phyloP scores from a whole-genome alignment of 352 stramenopile genomes.

The Phytophthora tubulina region DNA sequence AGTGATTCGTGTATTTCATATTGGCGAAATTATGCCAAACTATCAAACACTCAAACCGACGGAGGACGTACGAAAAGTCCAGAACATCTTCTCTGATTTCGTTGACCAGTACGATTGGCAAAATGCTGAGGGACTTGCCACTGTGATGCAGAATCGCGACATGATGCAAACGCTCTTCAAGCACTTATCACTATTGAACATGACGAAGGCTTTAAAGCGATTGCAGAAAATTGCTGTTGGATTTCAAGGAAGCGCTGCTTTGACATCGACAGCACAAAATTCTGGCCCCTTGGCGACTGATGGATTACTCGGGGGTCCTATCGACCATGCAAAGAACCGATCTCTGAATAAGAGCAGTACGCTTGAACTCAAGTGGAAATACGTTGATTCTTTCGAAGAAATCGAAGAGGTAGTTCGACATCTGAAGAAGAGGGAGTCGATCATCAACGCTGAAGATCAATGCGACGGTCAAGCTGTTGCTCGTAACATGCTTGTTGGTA shows the following conservation, averaged over 20 bases:
- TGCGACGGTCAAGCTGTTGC: constrained; percentile 16
- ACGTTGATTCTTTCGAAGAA: constrained; percentile 36
- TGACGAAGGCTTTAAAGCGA: constrained; percentile 68
- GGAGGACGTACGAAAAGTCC: constrained; percentile 20
- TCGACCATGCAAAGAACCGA: constrained; percentile 47
- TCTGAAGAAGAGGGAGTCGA: constrained; percentile 22
- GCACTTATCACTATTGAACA: constrained; percentile 43
- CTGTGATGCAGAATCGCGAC: constrained; percentile 27
- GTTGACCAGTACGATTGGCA: constrained; percentile 59
- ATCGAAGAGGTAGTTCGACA: constrained; percentile 38
- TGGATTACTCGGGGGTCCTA: constrained; percentile 13
- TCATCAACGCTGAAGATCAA: background rate
- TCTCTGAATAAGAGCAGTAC: constrained; percentile 9
- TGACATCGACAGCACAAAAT: background rate
- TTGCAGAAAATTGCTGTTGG: constrained; percentile 41
- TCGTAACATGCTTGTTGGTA: constrained; percentile 49
- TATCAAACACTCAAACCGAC: background rate
- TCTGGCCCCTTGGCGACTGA: background rate
- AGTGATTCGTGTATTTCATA: constrained; percentile 51
- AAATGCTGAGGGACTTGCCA: constrained; percentile 52
- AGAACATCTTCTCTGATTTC: constrained; percentile 37
- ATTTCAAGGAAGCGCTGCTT: background rate
- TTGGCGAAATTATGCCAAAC: constrained; percentile 7
- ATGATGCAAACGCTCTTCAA: constrained; percentile 48
- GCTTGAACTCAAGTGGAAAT: constrained; percentile 42